Evolutionary conservation across 1,284 basidiomycete species (phyloP).

Genomic region (Singerocomus rubriflavus): DNA sequence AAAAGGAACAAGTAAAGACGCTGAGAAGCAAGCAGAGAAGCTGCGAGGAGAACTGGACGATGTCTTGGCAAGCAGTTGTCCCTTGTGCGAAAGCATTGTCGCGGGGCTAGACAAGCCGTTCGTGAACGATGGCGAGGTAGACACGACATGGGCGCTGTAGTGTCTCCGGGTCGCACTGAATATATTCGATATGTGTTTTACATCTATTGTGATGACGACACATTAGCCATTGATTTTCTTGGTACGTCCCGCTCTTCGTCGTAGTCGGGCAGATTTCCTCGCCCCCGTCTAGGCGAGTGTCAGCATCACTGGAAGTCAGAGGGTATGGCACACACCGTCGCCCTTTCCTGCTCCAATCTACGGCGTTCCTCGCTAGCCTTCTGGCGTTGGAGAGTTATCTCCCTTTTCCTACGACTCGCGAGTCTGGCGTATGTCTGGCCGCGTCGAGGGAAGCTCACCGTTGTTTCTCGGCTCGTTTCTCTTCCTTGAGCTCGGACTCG

Average conservation of each 20-base stretch:
- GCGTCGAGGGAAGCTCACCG: conserved; percentile 40
- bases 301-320: conserved; percentile 4
- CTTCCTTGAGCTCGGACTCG: conserved; percentile 67
- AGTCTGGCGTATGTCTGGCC: conserved; percentile 2
- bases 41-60: conserved; percentile 83
- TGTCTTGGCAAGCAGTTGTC: conserved; percentile 82
- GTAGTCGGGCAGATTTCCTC: conserved; percentile 66
- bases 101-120: conserved; percentile 85
- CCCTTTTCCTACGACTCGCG: conserved; percentile 47
- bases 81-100: conserved; percentile 87
- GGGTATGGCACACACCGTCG: conserved; percentile 44
- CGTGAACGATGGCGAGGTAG: conserved; percentile 75
- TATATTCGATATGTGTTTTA: conserved; percentile 5
- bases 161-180: conserved; percentile 3
- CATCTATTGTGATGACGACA: not conserved
- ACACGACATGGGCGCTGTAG: conserved; percentile 79
- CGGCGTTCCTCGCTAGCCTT: conserved; percentile 67
- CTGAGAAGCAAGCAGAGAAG: conserved; percentile 62
- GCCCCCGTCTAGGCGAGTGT: conserved; percentile 63
- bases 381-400: conserved; percentile 67
- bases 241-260: conserved; percentile 65
- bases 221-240: conserved; percentile 73
- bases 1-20: conserved; percentile 50
- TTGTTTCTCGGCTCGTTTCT: conserved; percentile 64
- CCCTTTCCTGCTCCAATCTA: conserved; percentile 69